A percentile compares a stretch with the other conserved stretches of the same genome.
These are phyloP conservation scores for Bipolaris bicolor DNA, from an alignment of 2,329 filamentous ascomycete genomes.

Conservation along the genomic window DNA sequence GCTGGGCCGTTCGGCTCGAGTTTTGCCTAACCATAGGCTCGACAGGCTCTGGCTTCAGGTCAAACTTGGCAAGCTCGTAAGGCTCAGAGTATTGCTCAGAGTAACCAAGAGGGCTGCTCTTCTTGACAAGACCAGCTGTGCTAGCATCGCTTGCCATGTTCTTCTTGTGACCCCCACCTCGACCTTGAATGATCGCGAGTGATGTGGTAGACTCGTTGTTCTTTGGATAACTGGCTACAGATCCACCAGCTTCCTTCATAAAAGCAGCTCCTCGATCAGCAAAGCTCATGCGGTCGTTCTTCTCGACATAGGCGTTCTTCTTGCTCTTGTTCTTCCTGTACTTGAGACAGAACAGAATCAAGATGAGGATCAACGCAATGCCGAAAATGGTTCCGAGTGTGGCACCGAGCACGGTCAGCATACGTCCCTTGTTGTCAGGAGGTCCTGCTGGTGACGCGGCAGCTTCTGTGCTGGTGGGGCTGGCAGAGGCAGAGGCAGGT, in stretches of 20 bases:
- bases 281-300: constrained; percentile 56
- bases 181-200: constrained; percentile 61
- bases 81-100: constrained; percentile 48
- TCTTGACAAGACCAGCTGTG: constrained; percentile 66
- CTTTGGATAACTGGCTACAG: constrained; percentile 42
- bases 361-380: constrained; percentile 70
- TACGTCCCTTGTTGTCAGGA: constrained; percentile 55
- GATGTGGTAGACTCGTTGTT: constrained; percentile 51
- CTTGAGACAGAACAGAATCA: constrained; percentile 72
- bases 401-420: constrained; percentile 73
- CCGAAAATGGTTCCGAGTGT: constrained; percentile 83
- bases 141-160: constrained; percentile 64
- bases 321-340: constrained; percentile 65
- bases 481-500: constrained; percentile 32
- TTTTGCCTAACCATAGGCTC: constrained; percentile 47
- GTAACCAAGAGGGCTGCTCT: constrained; percentile 52
- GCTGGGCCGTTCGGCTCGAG: constrained; percentile 36
- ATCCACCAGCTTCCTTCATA: constrained; percentile 59
- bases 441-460: constrained; percentile 36
- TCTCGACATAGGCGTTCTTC: constrained; percentile 57
- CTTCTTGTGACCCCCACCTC: constrained; percentile 57
- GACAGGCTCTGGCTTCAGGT: constrained; percentile 45
- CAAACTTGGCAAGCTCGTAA: constrained; percentile 55
- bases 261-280: constrained; percentile 59
- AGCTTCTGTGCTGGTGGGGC: constrained; percentile 42